A percentile compares a stretch with the other conserved stretches of the same genome.
These are phyloP conservation scores for Schizochytrium sp. DNA, from an alignment of 108 stramenopile genomes.

Conservation along the genomic window DNA sequence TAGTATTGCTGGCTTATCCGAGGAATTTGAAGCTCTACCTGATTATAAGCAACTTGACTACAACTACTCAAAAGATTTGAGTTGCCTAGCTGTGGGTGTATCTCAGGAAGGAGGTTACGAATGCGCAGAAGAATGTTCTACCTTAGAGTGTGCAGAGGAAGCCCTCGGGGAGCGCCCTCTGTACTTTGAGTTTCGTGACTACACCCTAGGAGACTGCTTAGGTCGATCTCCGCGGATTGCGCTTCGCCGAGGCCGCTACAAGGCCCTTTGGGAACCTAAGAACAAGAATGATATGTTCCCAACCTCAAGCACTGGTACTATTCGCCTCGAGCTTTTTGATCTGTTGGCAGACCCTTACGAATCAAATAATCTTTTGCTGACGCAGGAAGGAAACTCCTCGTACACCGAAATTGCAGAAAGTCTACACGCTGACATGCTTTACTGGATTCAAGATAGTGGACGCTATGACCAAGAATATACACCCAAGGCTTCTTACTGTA, in stretches of 20 bases:
- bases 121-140: not conserved
- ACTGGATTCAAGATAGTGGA: conserved; percentile 4
- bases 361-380: not conserved
- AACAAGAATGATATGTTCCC: conserved; percentile 60
- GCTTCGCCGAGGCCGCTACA: conserved; percentile 53
- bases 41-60: not conserved
- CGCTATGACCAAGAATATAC: conserved; percentile 40
- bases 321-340: conserved; percentile 45
- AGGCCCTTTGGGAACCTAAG: conserved; percentile 23
- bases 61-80: conserved; percentile 14
- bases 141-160: not conserved
- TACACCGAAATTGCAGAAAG: conserved; percentile 26
- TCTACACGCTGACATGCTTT: conserved; percentile 23
- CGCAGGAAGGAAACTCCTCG: conserved; percentile 22
- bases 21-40: not conserved
- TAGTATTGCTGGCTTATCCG: not conserved
- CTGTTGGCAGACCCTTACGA: not conserved
- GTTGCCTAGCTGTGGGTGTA: not conserved
- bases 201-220: conserved; percentile 32
- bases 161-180: conserved; percentile 3
- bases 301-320: not conserved
- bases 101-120: not conserved
- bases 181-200: conserved; percentile 51
- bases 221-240: conserved; percentile 9
- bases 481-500: conserved; percentile 35